Conservation (phyloP, 306 rosid genomes). For the Castanea sativa region DNA sequence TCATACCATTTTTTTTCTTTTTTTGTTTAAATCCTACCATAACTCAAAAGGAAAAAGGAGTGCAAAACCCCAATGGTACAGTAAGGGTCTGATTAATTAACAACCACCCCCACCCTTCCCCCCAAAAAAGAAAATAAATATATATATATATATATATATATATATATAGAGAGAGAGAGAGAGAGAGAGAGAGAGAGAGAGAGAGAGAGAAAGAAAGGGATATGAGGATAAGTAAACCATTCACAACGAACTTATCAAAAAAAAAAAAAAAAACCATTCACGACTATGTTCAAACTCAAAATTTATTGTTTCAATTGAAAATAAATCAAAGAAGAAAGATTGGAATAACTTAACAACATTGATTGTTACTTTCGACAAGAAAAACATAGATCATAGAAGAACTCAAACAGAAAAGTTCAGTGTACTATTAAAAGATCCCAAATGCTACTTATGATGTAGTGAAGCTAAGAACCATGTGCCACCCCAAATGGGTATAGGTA, state of each 20-base stretch:
- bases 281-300: background rate
- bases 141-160: no score
- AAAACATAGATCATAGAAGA: background rate
- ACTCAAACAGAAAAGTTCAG: background rate
- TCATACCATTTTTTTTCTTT: background rate
- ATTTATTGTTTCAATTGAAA: background rate
- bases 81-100: background rate
- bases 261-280: background rate
- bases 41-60: background rate
- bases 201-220: background rate
- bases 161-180: no score
- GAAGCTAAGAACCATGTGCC: background rate
- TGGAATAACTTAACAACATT: background rate
- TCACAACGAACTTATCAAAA: background rate
- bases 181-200: no score
- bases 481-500: background rate
- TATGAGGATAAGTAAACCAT: background rate
- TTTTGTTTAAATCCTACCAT: background rate
- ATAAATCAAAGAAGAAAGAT: background rate
- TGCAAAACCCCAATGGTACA: background rate
- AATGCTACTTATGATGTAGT: background rate
- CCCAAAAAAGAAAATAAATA: no score
- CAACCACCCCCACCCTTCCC: no score
- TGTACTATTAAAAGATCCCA: background rate
- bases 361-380: background rate